Conservation (phyloP, 2,329 filamentous ascomycete genomes). For the Stemphylium vesicarium region DNA sequence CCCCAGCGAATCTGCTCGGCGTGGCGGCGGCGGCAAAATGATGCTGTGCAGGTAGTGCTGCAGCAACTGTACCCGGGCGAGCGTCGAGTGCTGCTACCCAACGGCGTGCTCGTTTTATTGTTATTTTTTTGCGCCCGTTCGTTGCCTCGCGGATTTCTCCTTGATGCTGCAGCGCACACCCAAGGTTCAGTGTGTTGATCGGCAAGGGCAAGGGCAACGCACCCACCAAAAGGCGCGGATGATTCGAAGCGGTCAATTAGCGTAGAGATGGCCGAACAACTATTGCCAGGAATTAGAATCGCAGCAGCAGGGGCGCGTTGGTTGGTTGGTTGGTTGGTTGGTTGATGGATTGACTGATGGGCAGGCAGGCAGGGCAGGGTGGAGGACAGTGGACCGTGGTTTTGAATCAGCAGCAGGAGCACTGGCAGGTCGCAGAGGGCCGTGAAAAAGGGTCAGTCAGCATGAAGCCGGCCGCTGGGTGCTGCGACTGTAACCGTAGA, state of each 20-base stretch:
- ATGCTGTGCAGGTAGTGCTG: not conserved
- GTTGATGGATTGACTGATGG: not conserved
- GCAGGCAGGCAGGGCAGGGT: not conserved
- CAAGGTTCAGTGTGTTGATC: not conserved
- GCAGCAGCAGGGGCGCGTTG: conserved; percentile 1
- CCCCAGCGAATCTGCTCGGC: conserved; percentile 1
- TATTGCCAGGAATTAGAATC: not conserved
- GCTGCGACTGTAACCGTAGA: not conserved
- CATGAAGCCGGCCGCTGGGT: not conserved
- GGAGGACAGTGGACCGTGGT: not conserved
- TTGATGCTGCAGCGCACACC: not conserved
- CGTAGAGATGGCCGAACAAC: conserved; percentile 12
- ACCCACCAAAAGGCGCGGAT: conserved; percentile 10
- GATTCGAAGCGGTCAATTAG: conserved; percentile 19
- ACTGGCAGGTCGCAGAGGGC: no score
- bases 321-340: not conserved
- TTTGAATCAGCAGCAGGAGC: not conserved
- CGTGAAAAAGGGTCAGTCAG: not conserved
- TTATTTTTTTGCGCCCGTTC: not conserved
- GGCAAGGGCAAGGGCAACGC: conserved; percentile 9
- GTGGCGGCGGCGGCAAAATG: conserved; percentile 13
- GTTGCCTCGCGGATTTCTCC: not conserved
- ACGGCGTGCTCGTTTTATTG: not conserved
- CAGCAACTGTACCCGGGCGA: no score
- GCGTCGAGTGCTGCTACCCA: no score